Evolutionary conservation across 768 basidiomycete species (phyloP), one percentile per base, ranked within the genome.

Genomic region (Suillus placidus): DNA sequence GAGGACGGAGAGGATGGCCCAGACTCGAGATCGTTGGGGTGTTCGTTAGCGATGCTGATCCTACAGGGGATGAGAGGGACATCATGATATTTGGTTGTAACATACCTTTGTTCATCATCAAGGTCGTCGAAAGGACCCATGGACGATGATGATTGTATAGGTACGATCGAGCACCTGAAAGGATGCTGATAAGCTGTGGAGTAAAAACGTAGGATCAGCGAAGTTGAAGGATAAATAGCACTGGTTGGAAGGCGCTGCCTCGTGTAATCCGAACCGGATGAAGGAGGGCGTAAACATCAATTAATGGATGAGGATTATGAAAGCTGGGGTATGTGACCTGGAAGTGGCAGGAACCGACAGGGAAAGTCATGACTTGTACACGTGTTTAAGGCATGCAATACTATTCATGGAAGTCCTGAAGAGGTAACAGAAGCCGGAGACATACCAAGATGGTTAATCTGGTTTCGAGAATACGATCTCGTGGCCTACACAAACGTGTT

Each of bases 11-110:
- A 78, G 23, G 75, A 78, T 43, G 69, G 64, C 20, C 60, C 66
- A 4, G 76, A 78, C 51, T 77, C 73, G 67, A 78, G 66, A 68
- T 76, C 76, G 23, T 62, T 68, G 35, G 75, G 76, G 13, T 73
- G 75, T 38, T 72, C 66, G 10, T 73, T 75, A 49, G 75, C 73
- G 1, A 75, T 66, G 18, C 65, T 63, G 6, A 66, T 69, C 69
- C 75, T 76, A 60, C 40, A 55, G 8, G n/a, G 32, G 3, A 52
- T n/a, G 34, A 55, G 54, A 58, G 12, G 20, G 51, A 64, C 26
- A 35, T 49, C 16, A 69, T 43, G 7, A 43, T 54, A 38, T 35
- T 2, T 43, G 18, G 57, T 18, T 30, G 14, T 18, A 16, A 51
- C 67, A 20, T 58, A 75, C 75, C 75, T 70, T 66, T 72, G 70